phyloP scores from a whole-genome alignment of 2,329 filamentous ascomycete species.

The Fusarium metavorans region DNA sequence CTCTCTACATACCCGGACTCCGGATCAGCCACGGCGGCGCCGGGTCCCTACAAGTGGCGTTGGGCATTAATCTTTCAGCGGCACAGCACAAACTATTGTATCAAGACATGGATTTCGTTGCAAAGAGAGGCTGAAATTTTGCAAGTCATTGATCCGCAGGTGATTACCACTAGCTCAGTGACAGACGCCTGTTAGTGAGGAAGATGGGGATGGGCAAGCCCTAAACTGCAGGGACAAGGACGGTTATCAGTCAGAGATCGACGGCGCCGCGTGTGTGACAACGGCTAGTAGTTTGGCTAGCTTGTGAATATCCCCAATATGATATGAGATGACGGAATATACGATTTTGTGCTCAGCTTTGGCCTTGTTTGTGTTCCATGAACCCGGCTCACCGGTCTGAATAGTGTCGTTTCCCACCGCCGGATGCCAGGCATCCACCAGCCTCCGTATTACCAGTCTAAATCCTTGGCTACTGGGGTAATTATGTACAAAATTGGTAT shows the following conservation, averaged over 20 bases:
- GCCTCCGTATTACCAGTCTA: neutral
- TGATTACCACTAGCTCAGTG: neutral
- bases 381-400: neutral
- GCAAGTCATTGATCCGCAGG: conserved; percentile 3
- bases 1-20: neutral
- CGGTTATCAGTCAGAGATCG: conserved; percentile 1
- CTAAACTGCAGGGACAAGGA: neutral
- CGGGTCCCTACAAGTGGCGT: conserved; percentile 2
- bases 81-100: neutral
- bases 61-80: neutral
- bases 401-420: neutral
- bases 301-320: neutral
- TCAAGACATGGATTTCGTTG: neutral
- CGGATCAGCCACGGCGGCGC: neutral
- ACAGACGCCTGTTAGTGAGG: neutral
- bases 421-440: neutral
- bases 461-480: neutral
- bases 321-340: neutral
- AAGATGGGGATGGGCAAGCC: neutral
- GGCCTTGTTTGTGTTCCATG: neutral
- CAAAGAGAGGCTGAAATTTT: neutral
- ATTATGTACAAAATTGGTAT: neutral
- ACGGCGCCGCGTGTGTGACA: neutral
- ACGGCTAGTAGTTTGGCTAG: neutral
- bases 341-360: neutral